A percentile compares a stretch with the other conserved stretches of the same genome.
These are phyloP conservation scores for Austroboletus eburneus DNA, from an alignment of 768 basidiomycete genomes.

Conservation along the genomic window DNA sequence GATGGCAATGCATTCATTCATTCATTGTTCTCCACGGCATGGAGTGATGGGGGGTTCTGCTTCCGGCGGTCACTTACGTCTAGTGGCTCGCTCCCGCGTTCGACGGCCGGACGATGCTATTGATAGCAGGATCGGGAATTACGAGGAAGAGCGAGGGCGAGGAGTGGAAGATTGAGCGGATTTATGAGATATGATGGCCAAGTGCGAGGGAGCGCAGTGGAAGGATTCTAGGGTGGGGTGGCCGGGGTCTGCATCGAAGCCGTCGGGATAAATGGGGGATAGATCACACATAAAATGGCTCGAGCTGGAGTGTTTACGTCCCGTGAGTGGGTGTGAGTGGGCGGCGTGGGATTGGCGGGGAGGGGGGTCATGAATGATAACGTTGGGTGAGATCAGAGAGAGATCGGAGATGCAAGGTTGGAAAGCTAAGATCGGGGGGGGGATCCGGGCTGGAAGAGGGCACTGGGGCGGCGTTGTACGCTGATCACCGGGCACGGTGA, in stretches of 20 bases:
- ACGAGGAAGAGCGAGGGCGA: conserved; percentile 12
- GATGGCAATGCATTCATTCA: conserved; percentile 21
- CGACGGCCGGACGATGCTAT: conserved; percentile 16
- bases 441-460: conserved; percentile 13
- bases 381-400: conserved; percentile 26
- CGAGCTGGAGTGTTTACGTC: conserved; percentile 29
- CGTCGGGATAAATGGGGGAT: conserved; percentile 8
- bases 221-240: conserved; percentile 19
- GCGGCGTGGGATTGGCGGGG: conserved; percentile 30
- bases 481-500: conserved; percentile 23
- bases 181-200: too few species aligned
- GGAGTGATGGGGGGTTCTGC: conserved; percentile 22
- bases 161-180: conserved; percentile 27
- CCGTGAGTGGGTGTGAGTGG: not conserved
- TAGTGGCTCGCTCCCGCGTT: conserved; percentile 31
- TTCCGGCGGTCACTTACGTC: conserved; percentile 30
- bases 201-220: too few species aligned
- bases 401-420: conserved; percentile 30
- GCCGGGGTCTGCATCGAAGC: conserved; percentile 22
- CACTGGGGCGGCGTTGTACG: conserved; percentile 24
- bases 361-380: conserved; percentile 26
- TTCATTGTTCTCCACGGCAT: conserved; percentile 21
- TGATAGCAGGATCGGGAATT: conserved; percentile 23
- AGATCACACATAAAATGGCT: conserved; percentile 11
- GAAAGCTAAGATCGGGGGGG: conserved; percentile 33